phyloP scores from a whole-genome alignment of 176 grass and related monocot species.

The Oryza glumipatula region DNA sequence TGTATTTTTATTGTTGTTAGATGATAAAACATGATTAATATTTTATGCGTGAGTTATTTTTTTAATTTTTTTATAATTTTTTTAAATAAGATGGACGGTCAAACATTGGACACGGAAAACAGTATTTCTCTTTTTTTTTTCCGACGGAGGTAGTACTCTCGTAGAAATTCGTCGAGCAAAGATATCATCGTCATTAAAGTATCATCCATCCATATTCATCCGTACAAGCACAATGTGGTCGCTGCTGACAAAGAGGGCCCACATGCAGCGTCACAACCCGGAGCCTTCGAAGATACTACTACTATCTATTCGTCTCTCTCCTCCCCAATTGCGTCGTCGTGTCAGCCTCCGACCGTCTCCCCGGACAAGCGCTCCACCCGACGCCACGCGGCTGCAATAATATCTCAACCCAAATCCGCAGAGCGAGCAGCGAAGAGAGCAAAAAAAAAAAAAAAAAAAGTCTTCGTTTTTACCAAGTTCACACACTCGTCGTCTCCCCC shows the following conservation, averaged over 20 bases:
- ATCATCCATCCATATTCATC: too few species aligned
- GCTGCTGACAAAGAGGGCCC: not conserved
- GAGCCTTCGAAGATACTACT: not conserved
- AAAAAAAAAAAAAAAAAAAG: not conserved
- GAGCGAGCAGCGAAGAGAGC: not conserved
- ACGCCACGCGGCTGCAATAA: not conserved
- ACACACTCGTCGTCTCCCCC: constrained; percentile 16
- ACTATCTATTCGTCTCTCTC: not conserved
- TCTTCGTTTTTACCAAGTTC: constrained; percentile 26
- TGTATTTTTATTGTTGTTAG: too few species aligned
- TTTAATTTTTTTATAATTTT: too few species aligned
- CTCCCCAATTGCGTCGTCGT: not conserved
- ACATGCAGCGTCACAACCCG: not conserved
- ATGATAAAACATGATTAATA: too few species aligned
- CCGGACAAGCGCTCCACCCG: not conserved
- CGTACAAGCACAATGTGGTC: too few species aligned
- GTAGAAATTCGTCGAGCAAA: too few species aligned
- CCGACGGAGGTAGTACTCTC: too few species aligned
- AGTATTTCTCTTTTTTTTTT: too few species aligned
- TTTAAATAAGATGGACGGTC: too few species aligned
- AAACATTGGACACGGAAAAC: too few species aligned
- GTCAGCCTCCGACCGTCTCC: not conserved
- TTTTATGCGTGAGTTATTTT: too few species aligned
- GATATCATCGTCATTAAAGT: too few species aligned
- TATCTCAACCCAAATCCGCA: not conserved